A percentile compares a stretch with the other conserved stretches of the same genome.
phyloP scores from a whole-genome alignment of 306 rosid species.

The Vicia sativa region DNA sequence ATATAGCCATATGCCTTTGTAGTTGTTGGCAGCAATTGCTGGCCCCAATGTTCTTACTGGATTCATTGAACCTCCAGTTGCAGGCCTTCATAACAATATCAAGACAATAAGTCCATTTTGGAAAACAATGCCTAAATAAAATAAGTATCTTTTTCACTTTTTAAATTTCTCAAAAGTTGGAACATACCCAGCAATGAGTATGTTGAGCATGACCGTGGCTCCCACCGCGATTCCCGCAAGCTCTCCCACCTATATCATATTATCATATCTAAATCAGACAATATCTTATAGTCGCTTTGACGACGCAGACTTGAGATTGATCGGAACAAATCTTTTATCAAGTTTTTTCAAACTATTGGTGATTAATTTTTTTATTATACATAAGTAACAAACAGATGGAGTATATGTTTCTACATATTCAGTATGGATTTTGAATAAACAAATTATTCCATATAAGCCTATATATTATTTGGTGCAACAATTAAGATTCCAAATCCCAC shows the following conservation, averaged over 20 bases:
- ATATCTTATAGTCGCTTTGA: too few relatives aligned
- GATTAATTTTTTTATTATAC: neutral
- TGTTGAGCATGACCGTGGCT: constrained; percentile 86
- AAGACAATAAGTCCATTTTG: neutral
- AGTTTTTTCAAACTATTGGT: too few relatives aligned
- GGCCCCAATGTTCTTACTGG: constrained; percentile 89
- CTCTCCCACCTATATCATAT: constrained; percentile 72
- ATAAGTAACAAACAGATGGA: neutral
- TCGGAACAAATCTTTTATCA: neutral
- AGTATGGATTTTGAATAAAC: too few relatives aligned
- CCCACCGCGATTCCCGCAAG: constrained; percentile 92
- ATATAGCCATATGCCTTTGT: constrained; percentile 77
- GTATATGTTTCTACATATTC: neutral
- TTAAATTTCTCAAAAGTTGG: neutral
- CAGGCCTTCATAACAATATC: constrained; percentile 49
- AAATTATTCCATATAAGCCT: neutral
- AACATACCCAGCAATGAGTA: constrained; percentile 87
- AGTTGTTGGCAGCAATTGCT: constrained; percentile 80
- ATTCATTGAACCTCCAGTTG: constrained; percentile 86
- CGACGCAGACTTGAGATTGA: too few relatives aligned
- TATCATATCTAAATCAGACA: too few relatives aligned
- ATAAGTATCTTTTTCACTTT: too few relatives aligned
- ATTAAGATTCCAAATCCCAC: constrained; percentile 19
- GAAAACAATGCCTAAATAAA: too few relatives aligned
- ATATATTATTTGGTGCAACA: neutral